Base-by-base conservation (phyloP, 768 basidiomycete genomes). In the Xerocomellus dryophilus region DNA sequence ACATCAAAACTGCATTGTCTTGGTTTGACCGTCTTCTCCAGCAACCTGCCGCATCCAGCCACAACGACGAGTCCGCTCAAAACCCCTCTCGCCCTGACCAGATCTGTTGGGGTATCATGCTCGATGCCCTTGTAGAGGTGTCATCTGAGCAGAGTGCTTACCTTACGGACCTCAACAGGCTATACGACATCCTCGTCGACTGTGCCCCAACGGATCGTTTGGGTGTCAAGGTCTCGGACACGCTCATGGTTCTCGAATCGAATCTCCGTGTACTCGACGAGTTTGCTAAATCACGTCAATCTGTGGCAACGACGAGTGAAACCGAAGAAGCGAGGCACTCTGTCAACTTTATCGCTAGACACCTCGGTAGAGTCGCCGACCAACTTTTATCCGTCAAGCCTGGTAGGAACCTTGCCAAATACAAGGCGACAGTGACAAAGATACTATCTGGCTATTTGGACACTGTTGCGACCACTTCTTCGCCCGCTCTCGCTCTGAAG, bases 1-100 rank as follows among this genome's bases (percentile, higher is more conserved):
- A 94, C 62, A 62, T 85, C 6, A 60, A 71, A 3, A 84, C 81
- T 0, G 90, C 90, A 0, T 61, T 85, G 40, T 66, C 73, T 6
- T 95, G 92, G 92, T 90, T 87, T 61, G 75, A 84, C 39, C 78
- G 81, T 43, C 74, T 93, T 29, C 69, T 87, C 43, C 65, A 69
- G 25, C 79, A 83, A 53, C 68, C 63, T 63, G 61, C 51, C 60
- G 66, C 62, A 59, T 60, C 56, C 51, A 59, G 51, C 15, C 50
- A 75, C 56, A 76, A 76, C 1, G 80, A 73, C 57, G 71, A 78
- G 46, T 69, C 82, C 1, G 66, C 77, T 7, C 69, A 66, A 10
- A 66, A 67, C 0, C 76, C 82, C 17, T 68, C 76, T 5, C 76
- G 78, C 11, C 90, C 90, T 3, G 78, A 82, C 57, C 54, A 62